A percentile compares a stretch with the other conserved stretches of the same genome.
These are phyloP conservation scores for Aspergillus panamensis DNA, from an alignment of 495 filamentous ascomycete genomes.

Conservation along the genomic window DNA sequence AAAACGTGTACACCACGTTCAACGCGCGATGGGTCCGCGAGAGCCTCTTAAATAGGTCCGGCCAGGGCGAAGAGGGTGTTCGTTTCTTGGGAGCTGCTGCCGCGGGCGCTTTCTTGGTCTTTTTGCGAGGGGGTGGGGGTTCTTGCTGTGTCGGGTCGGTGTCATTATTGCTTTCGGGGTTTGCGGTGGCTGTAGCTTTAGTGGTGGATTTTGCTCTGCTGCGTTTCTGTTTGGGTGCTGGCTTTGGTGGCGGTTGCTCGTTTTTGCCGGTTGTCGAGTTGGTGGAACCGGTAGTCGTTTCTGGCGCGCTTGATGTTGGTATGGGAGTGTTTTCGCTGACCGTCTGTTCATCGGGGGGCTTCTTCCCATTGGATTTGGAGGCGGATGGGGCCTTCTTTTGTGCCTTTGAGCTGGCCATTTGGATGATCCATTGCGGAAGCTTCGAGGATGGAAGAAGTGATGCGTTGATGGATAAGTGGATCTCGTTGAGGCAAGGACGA, in stretches of 20 bases:
- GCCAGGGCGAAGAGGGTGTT: conserved; percentile 59
- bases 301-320: not conserved
- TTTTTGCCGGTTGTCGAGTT: not conserved
- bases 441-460: not conserved
- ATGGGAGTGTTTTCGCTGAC: not conserved
- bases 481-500: not conserved
- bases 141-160: too few relatives aligned
- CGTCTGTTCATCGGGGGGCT: conserved; percentile 7
- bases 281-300: not conserved
- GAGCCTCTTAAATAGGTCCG: conserved; percentile 65
- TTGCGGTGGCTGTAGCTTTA: not conserved
- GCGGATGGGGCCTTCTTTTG: not conserved
- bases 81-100: conserved; percentile 18
- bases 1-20: conserved; percentile 92
- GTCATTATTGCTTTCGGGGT: not conserved
- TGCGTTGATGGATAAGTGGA: not conserved
- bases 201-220: not conserved
- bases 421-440: conserved; percentile 28
- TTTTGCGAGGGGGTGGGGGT: not conserved
- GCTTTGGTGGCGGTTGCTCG: not conserved
- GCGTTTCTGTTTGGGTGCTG: not conserved
- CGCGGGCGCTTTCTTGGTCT: conserved; percentile 10
- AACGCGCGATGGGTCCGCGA: conserved; percentile 77
- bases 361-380: conserved; percentile 23
- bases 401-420: conserved; percentile 24